Conservation (phyloP, 371 early-diverging fungal species). For the Coemansia sp. region DNA sequence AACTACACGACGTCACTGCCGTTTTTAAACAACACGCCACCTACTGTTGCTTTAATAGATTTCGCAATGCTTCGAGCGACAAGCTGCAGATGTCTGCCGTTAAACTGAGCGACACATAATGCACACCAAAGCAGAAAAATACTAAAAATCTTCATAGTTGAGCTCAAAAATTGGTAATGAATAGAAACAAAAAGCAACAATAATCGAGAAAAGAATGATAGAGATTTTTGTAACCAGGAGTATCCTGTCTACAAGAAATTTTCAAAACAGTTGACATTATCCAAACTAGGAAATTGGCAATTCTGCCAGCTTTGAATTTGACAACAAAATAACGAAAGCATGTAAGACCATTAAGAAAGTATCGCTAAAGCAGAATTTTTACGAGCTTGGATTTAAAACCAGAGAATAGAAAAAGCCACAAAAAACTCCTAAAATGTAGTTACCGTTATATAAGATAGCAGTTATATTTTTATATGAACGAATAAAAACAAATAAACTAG, state of each 20-base stretch:
- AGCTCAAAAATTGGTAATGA: not conserved
- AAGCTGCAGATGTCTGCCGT: not conserved
- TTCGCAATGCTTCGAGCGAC: not conserved
- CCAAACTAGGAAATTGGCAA: too few species aligned
- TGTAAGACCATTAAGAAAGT: too few species aligned
- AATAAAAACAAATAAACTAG: too few species aligned
- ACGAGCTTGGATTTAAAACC: too few species aligned
- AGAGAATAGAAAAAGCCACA: too few species aligned
- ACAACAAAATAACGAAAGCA: too few species aligned
- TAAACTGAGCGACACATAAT: not conserved
- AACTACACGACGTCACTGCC: conserved; percentile 21
- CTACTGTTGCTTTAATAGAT: not conserved
- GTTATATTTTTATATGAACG: too few species aligned
- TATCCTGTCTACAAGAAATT: not conserved
- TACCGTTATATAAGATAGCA: too few species aligned
- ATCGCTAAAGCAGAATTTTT: too few species aligned
- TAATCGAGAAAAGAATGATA: conserved; percentile 6
- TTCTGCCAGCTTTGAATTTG: too few species aligned
- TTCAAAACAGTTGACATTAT: conserved; percentile 3
- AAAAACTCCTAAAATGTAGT: too few species aligned
- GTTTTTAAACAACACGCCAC: conserved; percentile 13
- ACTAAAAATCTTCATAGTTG: not conserved
- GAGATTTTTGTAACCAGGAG: not conserved
- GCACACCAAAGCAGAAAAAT: not conserved
- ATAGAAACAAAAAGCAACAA: not conserved